phyloP scores from a whole-genome alignment of 345 rosid species.

The Cardiospermum halicacabum region DNA sequence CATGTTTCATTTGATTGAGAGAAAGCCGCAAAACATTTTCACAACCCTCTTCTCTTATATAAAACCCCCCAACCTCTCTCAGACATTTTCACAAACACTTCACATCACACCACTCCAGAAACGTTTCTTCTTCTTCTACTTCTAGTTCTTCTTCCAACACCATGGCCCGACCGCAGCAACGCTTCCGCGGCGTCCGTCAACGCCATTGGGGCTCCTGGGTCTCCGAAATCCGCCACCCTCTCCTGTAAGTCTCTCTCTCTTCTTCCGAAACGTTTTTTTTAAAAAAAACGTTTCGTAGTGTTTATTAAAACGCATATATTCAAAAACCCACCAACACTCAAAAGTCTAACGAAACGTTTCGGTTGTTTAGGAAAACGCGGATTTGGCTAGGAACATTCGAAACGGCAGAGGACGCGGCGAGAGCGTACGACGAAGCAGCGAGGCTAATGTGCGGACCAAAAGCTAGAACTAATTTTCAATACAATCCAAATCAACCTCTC shows the following conservation, averaged over 20 bases:
- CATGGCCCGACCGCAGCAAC: slow-evolving; percentile 61
- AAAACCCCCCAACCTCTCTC: slow-evolving; percentile 16
- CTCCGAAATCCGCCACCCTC: slow-evolving; percentile 75
- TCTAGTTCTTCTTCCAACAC: not conserved
- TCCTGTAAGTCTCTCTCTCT: slow-evolving; percentile 43
- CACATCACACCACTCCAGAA: not conserved
- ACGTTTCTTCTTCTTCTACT: slow-evolving; percentile 24
- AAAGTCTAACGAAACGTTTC: slow-evolving; percentile 5
- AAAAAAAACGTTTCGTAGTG: not conserved
- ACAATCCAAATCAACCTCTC: slow-evolving; percentile 56
- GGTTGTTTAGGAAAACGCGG: slow-evolving; percentile 53
- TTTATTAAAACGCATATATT: not conserved
- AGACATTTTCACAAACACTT: slow-evolving; percentile 26
- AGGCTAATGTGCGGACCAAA: slow-evolving; percentile 67
- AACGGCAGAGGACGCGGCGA: slow-evolving; percentile 75
- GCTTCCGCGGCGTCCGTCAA: slow-evolving; percentile 72
- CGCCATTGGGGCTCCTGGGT: slow-evolving; percentile 89
- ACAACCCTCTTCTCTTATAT: no score
- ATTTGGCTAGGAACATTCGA: slow-evolving; percentile 82
- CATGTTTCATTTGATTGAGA: not conserved
- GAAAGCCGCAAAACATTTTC: slow-evolving; percentile 35
- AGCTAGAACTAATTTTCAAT: slow-evolving; percentile 60
- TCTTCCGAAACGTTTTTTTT: not conserved
- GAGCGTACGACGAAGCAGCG: slow-evolving; percentile 78
- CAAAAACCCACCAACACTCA: not conserved